Evolutionary conservation across 148 eudicot species (phyloP).

Genomic region (Oxyria digyna): DNA sequence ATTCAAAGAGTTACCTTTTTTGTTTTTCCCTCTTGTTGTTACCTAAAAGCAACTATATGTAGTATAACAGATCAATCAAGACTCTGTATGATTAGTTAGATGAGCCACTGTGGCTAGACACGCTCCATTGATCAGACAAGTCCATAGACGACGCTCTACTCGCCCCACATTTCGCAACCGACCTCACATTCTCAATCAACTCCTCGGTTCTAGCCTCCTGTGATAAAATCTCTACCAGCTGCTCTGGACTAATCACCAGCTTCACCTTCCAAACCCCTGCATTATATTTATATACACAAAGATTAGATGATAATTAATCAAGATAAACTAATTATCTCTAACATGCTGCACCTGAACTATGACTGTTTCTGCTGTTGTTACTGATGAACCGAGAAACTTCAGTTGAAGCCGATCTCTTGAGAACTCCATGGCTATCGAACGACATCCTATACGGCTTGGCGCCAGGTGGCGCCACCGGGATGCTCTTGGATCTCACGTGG

Average conservation of each 20-base stretch:
- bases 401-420: constrained; percentile 26
- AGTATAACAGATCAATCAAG: neutral
- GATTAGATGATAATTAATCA: too few relatives aligned
- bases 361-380: constrained; percentile 3
- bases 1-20: neutral
- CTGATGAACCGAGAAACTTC: constrained; percentile 14
- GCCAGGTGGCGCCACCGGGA: constrained; percentile 18
- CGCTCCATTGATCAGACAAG: constrained; percentile 68
- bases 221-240: constrained; percentile 63
- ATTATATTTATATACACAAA: too few relatives aligned
- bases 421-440: constrained; percentile 20
- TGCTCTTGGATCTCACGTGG: constrained; percentile 65
- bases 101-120: constrained; percentile 42
- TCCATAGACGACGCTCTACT: constrained; percentile 20
- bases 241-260: constrained; percentile 58
- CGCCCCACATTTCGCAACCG: constrained; percentile 74
- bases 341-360: constrained; percentile 26
- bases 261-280: constrained; percentile 97
- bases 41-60: neutral
- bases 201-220: constrained; percentile 54
- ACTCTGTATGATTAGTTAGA: constrained; percentile 11
- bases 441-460: constrained; percentile 62
- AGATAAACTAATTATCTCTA: too few relatives aligned
- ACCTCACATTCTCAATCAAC: constrained; percentile 71
- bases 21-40: neutral